phyloP scores from a whole-genome alignment of 129 eudicot genomes.

The Dittrichia graveolens region DNA sequence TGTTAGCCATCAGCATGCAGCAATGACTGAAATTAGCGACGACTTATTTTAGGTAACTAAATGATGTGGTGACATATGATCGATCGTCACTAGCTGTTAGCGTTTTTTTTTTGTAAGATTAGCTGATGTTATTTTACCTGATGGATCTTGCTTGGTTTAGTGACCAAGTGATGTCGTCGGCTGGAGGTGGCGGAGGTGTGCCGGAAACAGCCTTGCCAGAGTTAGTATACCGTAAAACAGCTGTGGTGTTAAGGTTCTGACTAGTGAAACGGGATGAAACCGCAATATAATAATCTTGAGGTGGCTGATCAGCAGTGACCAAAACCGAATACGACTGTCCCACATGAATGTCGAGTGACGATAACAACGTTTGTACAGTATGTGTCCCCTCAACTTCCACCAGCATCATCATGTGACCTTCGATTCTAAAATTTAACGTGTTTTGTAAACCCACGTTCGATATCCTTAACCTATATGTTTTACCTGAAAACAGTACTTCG shows the following conservation, averaged over 20 bases:
- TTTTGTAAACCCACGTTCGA: slow-evolving; percentile 84
- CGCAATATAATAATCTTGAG: slow-evolving; percentile 66
- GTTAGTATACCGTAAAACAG: slow-evolving; percentile 56
- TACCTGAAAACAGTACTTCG: slow-evolving; percentile 41
- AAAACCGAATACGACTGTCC: slow-evolving; percentile 92
- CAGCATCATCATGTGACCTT: slow-evolving; percentile 72
- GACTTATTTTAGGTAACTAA: no score
- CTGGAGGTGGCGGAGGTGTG: slow-evolving; percentile 60
- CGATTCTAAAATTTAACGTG: slow-evolving; percentile 63
- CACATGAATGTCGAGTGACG: slow-evolving; percentile 74
- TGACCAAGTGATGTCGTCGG: slow-evolving; percentile 55
- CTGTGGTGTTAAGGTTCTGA: slow-evolving; percentile 59
- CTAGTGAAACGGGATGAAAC: slow-evolving; percentile 66
- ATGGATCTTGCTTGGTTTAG: slow-evolving; percentile 78
- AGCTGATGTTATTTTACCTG: slow-evolving; percentile 39
- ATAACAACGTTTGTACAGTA: slow-evolving; percentile 55
- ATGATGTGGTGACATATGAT: no score
- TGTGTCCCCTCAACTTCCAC: slow-evolving; percentile 95
- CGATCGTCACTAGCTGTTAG: no score
- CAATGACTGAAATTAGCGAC: no score
- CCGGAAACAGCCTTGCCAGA: slow-evolving; percentile 56
- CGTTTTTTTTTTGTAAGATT: no score
- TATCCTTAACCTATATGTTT: slow-evolving; percentile 81
- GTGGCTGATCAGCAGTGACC: slow-evolving; percentile 71
- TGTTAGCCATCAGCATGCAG: no score